Evolutionary conservation across 2,329 filamentous ascomycete genomes (phyloP).

Genomic region (Dryadomyces sulphureus): DNA sequence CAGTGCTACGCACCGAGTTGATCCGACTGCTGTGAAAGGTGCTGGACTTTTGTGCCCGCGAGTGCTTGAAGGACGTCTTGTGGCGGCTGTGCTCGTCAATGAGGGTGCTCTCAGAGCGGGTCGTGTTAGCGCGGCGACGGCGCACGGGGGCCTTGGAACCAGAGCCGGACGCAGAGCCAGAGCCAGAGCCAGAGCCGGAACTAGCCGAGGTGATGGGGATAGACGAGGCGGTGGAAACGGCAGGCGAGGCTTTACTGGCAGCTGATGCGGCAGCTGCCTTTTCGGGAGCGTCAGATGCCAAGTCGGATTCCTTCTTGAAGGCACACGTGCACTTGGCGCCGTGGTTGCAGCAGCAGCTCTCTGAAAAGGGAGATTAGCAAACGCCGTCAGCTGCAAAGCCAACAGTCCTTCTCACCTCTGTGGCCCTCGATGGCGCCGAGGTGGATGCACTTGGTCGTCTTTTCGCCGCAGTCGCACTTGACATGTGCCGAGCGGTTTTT

Average conservation of each 20-base stretch:
- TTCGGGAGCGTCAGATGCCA: constrained; percentile 24
- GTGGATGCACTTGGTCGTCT: constrained; percentile 57
- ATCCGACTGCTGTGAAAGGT: constrained; percentile 46
- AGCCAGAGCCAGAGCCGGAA: no score
- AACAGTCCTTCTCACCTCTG: constrained; percentile 35
- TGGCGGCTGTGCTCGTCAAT: constrained; percentile 52
- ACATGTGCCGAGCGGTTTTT: constrained; percentile 91
- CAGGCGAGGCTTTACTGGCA: neutral
- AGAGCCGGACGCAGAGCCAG: constrained; percentile 14
- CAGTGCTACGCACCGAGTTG: constrained; percentile 39
- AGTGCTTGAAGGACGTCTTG: constrained; percentile 44
- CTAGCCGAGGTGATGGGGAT: neutral
- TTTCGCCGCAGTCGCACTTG: constrained; percentile 94
- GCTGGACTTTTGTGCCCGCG: constrained; percentile 45
- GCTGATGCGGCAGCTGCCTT: neutral
- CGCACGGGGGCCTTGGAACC: constrained; percentile 24
- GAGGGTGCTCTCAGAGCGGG: constrained; percentile 44
- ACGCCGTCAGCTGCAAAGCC: no score
- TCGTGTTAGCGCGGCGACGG: constrained; percentile 34
- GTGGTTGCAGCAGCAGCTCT: constrained; percentile 57
- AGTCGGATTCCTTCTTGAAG: constrained; percentile 39
- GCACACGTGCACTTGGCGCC: constrained; percentile 52
- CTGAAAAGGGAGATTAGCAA: constrained; percentile 22
- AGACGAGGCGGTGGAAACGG: constrained; percentile 13
- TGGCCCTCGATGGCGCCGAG: constrained; percentile 41